Evolutionary conservation across 352 stramenopile genomes (phyloP), one percentile per base, ranked within the genome.

Genomic region (Lagenidium sp.): DNA sequence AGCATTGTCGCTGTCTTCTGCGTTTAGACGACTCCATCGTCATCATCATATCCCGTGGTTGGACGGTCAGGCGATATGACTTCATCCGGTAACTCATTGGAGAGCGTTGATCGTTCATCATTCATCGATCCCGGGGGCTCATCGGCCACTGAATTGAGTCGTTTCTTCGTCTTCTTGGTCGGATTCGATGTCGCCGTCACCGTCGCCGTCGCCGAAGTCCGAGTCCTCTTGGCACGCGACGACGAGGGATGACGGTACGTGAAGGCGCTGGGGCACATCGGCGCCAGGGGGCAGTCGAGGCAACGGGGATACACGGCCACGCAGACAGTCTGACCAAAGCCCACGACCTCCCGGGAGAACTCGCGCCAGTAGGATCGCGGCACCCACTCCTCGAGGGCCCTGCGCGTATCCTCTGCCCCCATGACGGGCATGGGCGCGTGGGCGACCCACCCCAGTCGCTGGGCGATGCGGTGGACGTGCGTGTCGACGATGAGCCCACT

Each of bases 401-500:
- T 51, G 16, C 69, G 55, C 5, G 75, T 88, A 18, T 79, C 56
- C 55, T 88, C 69, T 2, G 64, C 31, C 11, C 45, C 60, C 39
- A 50, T 53, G 1, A 44, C 28, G 0, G 50, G 31, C 23, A 53
- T 10, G 12, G 25, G 19, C 1, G 19, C 8, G 13, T 36, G 40
- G 0, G 46, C 43, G 15, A 75, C 57, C 78, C 78, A 83, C 16
- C 60, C 56, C 2, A 90, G 63, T 19, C 78, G 69, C n/a, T 78
- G 55, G 0, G 74, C 57, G 8, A 90, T 56, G 10, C 78, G 74
- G 36, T 87, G 78, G 10, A 90, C 69, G 49, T 90, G 78, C 1
- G 78, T 90, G 59, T 90, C 78, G 28, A 90, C 78, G 29, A 87
- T 71, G 35, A 90, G 60, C 1, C 78, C 78, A 43, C 80, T 57